Evolutionary conservation across 495 filamentous ascomycete genomes (phyloP).

Genomic region (Annulohypoxylon maeteangense): DNA sequence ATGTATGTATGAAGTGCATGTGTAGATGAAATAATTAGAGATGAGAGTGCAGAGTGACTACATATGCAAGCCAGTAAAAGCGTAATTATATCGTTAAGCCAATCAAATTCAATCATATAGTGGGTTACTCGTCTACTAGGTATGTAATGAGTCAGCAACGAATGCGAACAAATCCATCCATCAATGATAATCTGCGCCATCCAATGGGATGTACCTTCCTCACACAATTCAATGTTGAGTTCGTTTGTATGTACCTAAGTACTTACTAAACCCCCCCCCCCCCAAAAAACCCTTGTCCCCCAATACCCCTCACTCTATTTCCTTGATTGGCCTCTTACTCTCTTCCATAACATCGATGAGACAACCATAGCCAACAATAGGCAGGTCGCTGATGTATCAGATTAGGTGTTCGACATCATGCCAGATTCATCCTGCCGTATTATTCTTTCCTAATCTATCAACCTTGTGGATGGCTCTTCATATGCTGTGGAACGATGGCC

Average conservation of each 20-base stretch:
- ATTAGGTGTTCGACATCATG: conserved; percentile 15
- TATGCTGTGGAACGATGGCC: background rate
- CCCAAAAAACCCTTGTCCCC: background rate
- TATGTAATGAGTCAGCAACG: background rate
- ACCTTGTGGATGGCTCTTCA: background rate
- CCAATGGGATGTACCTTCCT: background rate
- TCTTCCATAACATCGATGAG: conserved; percentile 28
- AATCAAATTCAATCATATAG: background rate
- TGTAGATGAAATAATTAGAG: background rate
- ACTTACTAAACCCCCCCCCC: background rate
- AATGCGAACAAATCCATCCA: background rate
- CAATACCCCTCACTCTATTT: background rate
- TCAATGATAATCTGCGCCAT: background rate
- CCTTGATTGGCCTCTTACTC: conserved; percentile 1
- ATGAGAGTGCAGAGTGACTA: background rate
- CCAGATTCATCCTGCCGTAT: conserved; percentile 12
- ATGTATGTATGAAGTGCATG: background rate
- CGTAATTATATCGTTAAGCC: background rate
- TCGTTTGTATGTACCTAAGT: background rate
- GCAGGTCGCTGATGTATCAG: conserved; percentile 18
- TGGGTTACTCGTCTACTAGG: background rate
- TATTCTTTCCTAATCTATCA: conserved; percentile 3
- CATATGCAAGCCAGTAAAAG: background rate
- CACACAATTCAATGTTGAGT: no score
- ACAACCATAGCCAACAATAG: conserved; percentile 11